Percentiles rank a stretch among this genome's conserved stretches.
Conservation (phyloP, 306 rosid genomes). For the Fagus crenata region DNA sequence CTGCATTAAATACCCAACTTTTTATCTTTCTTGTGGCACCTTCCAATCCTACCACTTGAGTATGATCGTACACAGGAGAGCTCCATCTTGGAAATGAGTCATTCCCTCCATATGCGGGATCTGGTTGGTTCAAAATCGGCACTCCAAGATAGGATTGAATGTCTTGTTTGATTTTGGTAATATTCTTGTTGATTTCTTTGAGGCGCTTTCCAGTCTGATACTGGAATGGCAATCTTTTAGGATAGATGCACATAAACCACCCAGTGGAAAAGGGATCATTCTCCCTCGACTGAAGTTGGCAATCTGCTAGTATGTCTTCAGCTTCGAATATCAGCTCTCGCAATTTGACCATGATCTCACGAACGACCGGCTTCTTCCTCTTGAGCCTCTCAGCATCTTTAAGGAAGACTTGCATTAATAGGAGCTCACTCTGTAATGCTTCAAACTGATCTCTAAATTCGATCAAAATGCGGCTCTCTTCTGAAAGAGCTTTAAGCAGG, state of each 20-base stretch:
- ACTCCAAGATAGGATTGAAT: constrained; percentile 32
- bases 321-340: constrained; percentile 34
- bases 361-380: constrained; percentile 24
- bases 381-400: constrained; percentile 35
- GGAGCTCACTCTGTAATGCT: constrained; percentile 32
- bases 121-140: constrained; percentile 9
- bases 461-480: constrained; percentile 26
- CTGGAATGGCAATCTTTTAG: constrained; percentile 26
- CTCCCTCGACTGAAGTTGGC: constrained; percentile 26
- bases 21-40: constrained; percentile 32
- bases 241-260: constrained; percentile 26
- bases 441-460: constrained; percentile 36
- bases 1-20: constrained; percentile 32
- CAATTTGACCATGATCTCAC: constrained; percentile 6
- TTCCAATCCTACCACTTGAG: constrained; percentile 42
- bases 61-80: constrained; percentile 41
- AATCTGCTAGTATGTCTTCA: constrained; percentile 42
- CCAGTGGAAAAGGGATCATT: constrained; percentile 19
- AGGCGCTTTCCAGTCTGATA: constrained; percentile 29
- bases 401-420: constrained; percentile 36
- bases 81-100: constrained; percentile 38
- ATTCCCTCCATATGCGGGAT: not conserved
- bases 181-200: constrained; percentile 24
- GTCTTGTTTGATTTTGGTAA: constrained; percentile 8
- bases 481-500: constrained; percentile 33